Conservation (phyloP, 139 green algal species). For the Closterium sp. region DNA sequence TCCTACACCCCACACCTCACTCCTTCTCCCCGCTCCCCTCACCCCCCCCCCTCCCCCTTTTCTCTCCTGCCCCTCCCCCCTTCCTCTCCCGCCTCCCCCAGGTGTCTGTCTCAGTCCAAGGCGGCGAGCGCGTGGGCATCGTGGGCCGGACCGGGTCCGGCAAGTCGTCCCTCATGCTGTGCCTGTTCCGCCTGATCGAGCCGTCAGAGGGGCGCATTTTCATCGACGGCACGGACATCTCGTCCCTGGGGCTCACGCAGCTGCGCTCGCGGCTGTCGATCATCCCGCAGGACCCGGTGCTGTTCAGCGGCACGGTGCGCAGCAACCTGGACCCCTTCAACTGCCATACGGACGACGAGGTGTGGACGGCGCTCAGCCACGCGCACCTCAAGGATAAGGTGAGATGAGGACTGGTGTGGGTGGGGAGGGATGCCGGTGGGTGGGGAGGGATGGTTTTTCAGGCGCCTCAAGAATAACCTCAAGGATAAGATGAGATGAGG, state of each 20-base stretch:
- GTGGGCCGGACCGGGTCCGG: slow-evolving; percentile 71
- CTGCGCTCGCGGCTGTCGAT: slow-evolving; percentile 69
- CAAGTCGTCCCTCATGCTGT: slow-evolving; percentile 72
- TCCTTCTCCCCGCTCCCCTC: not conserved
- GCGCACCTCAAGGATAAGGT: slow-evolving; percentile 60
- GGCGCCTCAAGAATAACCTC: not conserved
- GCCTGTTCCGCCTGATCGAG: slow-evolving; percentile 73
- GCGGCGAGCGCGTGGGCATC: slow-evolving; percentile 70
- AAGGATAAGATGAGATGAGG: too few species aligned
- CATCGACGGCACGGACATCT: slow-evolving; percentile 86
- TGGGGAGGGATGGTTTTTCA: not conserved
- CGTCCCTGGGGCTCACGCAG: slow-evolving; percentile 66
- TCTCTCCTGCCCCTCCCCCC: not conserved
- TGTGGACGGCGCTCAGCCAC: slow-evolving; percentile 67
- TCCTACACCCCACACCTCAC: not conserved
- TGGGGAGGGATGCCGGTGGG: slow-evolving; percentile 12
- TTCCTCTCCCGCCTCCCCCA: slow-evolving; percentile 2
- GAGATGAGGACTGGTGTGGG: not conserved
- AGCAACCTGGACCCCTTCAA: slow-evolving; percentile 92
- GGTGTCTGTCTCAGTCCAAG: slow-evolving; percentile 52
- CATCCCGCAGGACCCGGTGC: slow-evolving; percentile 85
- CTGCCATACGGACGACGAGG: slow-evolving; percentile 60
- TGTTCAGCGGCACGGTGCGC: slow-evolving; percentile 88
- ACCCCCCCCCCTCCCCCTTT: not conserved
- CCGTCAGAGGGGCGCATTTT: slow-evolving; percentile 66